Evolutionary conservation across 768 basidiomycete species (phyloP).

Genomic region (Paxillus involutus): DNA sequence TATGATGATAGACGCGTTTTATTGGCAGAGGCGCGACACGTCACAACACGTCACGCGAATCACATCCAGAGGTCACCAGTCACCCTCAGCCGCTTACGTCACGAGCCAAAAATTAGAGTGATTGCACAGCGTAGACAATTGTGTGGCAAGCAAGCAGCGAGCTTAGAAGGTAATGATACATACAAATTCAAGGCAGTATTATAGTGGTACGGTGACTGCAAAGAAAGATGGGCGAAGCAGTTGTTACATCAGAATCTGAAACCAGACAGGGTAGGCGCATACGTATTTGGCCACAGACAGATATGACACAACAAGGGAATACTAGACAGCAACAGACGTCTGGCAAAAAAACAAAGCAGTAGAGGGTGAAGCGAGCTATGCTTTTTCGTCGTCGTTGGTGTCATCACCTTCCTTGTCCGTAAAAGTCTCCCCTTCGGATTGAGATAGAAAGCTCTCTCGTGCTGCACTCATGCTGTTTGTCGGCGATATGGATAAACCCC

Average conservation of each 20-base stretch:
- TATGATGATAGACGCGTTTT: background rate
- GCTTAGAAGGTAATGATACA: conserved; percentile 28
- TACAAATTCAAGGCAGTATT: conserved; percentile 25
- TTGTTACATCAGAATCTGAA: conserved; percentile 13
- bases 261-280: conserved; percentile 10
- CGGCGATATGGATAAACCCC: conserved; percentile 69
- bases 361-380: conserved; percentile 11
- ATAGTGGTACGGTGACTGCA: conserved; percentile 21
- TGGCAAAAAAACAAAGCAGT: conserved; percentile 3
- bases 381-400: conserved; percentile 9
- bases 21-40: conserved; percentile 16
- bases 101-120: conserved; percentile 14
- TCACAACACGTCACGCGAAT: background rate
- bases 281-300: conserved; percentile 16
- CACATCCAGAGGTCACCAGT: background rate
- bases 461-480: conserved; percentile 66
- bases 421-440: conserved; percentile 21
- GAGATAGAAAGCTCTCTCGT: conserved; percentile 54
- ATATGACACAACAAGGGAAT: conserved; percentile 25
- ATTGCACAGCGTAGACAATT: conserved; percentile 6
- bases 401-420: conserved; percentile 9
- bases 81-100: background rate
- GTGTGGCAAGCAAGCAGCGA: background rate
- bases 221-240: conserved; percentile 9
- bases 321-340: conserved; percentile 10